Evolutionary conservation across 495 filamentous ascomycete species (phyloP).

Genomic region (Podospora conica): DNA sequence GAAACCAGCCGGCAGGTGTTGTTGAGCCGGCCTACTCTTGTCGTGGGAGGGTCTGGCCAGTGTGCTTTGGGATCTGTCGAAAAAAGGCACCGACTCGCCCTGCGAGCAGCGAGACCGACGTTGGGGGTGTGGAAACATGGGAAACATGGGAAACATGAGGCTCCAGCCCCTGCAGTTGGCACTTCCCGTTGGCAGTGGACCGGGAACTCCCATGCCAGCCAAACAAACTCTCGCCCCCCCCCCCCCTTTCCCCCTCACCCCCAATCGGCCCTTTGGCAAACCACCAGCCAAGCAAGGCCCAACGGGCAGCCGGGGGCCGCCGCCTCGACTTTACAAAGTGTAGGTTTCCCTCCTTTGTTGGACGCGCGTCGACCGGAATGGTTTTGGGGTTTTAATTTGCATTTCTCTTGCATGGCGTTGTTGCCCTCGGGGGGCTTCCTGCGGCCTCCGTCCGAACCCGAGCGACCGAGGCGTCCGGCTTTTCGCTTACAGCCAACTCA

Average conservation of each 20-base stretch:
- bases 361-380: neutral
- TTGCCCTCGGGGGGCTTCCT: neutral
- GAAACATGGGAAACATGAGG: neutral
- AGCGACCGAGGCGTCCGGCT: conserved; percentile 5
- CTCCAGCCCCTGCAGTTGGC: neutral
- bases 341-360: neutral
- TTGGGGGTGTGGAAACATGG: neutral
- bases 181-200: neutral
- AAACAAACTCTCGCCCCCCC: neutral
- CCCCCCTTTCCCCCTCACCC: neutral
- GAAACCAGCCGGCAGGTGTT: conserved; percentile 5
- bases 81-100: no score
- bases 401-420: neutral
- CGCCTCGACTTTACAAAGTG: neutral
- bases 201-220: neutral
- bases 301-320: neutral
- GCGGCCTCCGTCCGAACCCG: conserved; percentile 3
- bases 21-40: neutral
- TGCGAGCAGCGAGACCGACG: no score
- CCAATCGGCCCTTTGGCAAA: conserved; percentile 7
- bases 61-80: no score
- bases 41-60: neutral
- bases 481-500: conserved; percentile 9
- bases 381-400: neutral
- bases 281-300: neutral